Evolutionary conservation across 176 grass and related monocot species (phyloP).

Genomic region (Phoenix roebelenii): DNA sequence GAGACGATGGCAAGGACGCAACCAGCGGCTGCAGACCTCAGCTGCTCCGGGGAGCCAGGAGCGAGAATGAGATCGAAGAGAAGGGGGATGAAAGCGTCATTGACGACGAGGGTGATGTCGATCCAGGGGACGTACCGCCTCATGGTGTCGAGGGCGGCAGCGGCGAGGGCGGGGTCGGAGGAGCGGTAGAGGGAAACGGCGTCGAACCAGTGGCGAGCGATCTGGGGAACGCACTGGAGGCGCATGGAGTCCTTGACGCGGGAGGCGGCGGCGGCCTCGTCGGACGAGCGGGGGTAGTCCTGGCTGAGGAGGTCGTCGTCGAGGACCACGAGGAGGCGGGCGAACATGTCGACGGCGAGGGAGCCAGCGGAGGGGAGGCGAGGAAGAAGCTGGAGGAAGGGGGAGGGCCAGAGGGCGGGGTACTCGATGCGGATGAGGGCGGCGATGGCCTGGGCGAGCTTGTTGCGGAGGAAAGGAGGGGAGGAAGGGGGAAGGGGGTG

Average conservation of each 20-base stretch:
- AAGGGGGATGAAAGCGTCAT: conserved; percentile 69
- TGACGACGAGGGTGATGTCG: conserved; percentile 75
- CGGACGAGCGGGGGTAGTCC: conserved; percentile 59
- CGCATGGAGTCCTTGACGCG: conserved; percentile 91
- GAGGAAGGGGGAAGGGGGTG: conserved; percentile 33
- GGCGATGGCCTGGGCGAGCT: conserved; percentile 76
- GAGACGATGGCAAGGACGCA: conserved; percentile 71
- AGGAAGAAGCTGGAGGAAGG: conserved; percentile 57
- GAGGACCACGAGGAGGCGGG: conserved; percentile 54
- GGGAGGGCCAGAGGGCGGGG: conserved; percentile 51
- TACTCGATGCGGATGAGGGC: conserved; percentile 82
- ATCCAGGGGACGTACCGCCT: conserved; percentile 87
- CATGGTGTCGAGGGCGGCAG: conserved; percentile 55
- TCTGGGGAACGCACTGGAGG: conserved; percentile 74
- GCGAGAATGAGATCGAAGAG: conserved; percentile 74
- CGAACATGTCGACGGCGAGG: conserved; percentile 72
- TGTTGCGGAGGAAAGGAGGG: conserved; percentile 74
- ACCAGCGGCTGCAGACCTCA: conserved; percentile 46
- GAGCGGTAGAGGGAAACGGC: conserved; percentile 38
- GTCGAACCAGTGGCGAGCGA: conserved; percentile 77
- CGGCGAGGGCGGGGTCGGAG: conserved; percentile 40
- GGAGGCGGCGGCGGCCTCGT: conserved; percentile 48
- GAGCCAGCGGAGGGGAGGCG: conserved; percentile 32
- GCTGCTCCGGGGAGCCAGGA: conserved; percentile 30
- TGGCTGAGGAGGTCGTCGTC: conserved; percentile 88